Conservation (phyloP, 2,329 filamentous ascomycete species). For the Uncinocarpus reesii region DNA sequence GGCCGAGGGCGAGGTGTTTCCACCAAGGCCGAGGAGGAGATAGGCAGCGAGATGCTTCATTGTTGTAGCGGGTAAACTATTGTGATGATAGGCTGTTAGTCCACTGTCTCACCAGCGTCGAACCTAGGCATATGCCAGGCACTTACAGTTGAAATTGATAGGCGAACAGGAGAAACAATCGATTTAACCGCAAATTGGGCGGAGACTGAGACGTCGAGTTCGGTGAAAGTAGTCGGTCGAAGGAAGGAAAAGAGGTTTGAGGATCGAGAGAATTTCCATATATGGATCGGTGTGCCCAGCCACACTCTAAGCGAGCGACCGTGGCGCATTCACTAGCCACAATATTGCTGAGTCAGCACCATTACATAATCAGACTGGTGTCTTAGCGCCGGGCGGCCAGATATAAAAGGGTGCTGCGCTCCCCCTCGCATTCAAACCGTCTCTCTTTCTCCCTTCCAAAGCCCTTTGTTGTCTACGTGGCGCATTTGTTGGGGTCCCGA, state of each 20-base stretch:
- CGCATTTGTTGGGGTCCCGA: not conserved
- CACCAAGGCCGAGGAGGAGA: slow-evolving; percentile 89
- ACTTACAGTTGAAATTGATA: slow-evolving; percentile 11
- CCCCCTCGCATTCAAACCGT: not conserved
- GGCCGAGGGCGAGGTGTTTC: slow-evolving; percentile 81
- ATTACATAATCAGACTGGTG: not conserved
- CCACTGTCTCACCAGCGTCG: no score
- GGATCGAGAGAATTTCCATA: not conserved
- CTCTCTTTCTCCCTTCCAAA: not conserved
- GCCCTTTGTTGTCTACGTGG: slow-evolving; percentile 4
- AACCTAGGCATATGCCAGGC: not conserved
- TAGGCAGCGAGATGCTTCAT: slow-evolving; percentile 99
- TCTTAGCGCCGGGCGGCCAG: not conserved
- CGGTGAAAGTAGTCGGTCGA: slow-evolving; percentile 30
- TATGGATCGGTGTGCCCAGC: not conserved
- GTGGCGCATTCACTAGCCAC: slow-evolving; percentile 27
- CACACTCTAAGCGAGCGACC: slow-evolving; percentile 28
- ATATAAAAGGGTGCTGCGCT: slow-evolving; percentile 10
- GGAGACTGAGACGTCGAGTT: slow-evolving; percentile 99
- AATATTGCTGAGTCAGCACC: not conserved
- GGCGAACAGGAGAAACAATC: slow-evolving; percentile 67
- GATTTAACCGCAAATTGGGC: slow-evolving; percentile 96
- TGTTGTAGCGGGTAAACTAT: slow-evolving; percentile 44
- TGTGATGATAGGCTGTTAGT: slow-evolving; percentile 12
- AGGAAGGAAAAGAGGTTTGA: not conserved